Evolutionary conservation across 495 filamentous ascomycete genomes (phyloP), one percentile per base, ranked within the genome.

Genomic region (Pseudoneurospora amorphoporcata): DNA sequence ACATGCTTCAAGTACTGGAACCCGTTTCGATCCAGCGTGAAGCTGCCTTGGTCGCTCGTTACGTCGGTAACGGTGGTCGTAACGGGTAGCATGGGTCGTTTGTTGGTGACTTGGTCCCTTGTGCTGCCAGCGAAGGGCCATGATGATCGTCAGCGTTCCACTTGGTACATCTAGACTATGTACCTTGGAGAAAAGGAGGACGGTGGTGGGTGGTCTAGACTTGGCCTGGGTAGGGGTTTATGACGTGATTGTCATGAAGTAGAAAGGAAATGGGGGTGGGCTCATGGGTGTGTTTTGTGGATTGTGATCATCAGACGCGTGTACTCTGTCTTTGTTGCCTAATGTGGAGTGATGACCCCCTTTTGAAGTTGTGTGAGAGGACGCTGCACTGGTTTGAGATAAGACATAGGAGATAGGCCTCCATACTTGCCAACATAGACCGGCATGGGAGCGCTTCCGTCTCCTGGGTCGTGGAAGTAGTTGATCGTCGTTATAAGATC

Each of bases 391-490:
- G 14, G 47, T n/a, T 0, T 45, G 42, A 8, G 7, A 3, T 1
- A 6, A 16, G 17, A 39, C 58, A 29, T 39, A 5, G 17, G 41
- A 71, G 17, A 39, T 12, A 29, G 8, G 43, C 23, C 4, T 4
- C 3, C 75, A 75, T 72, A 82, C 81, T 81, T 71, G n/a, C 82
- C 82, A 1, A 86, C 84, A 72, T 85, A 83, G 70, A 78, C 83
- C 0, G 88, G 88, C 7, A 75, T 77, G 1, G 88, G 88, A 3
- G 81, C 79, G 5, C 84, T 86, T 3, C 89, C 88, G 74, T 90
- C 89, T 39, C 83, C 86, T 6, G 84, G 82, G 43, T 88, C 87
- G 70, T 86, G 84, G 76, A 85, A 83, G 79, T 88, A 91, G 77
- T 90, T 87, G 53, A 91, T 82, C 2, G 78, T 83, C 0, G 89